These are phyloP conservation scores for Epichloe brachyelytri DNA, from an alignment of 2,329 filamentous ascomycete species.

Conservation along the genomic window DNA sequence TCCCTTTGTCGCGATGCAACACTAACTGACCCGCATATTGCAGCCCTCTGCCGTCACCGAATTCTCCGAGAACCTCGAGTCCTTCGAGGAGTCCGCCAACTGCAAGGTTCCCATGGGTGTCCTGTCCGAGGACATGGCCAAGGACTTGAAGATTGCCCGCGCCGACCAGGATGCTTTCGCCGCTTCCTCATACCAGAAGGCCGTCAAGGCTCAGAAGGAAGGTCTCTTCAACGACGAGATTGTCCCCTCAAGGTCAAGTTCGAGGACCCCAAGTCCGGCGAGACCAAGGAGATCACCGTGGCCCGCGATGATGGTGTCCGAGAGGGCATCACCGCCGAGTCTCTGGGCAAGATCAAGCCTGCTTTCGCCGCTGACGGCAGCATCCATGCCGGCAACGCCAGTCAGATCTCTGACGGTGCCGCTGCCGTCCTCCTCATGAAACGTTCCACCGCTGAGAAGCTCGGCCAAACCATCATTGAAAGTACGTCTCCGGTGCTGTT, in stretches of 20 bases:
- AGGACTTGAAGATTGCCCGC: slow-evolving; percentile 62
- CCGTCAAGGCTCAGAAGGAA: slow-evolving; percentile 65
- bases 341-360: slow-evolving; percentile 77
- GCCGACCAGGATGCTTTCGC: slow-evolving; percentile 82
- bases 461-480: slow-evolving; percentile 81
- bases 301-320: slow-evolving; percentile 79
- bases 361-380: slow-evolving; percentile 84
- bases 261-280: slow-evolving; percentile 81
- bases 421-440: slow-evolving; percentile 94
- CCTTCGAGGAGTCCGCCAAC: slow-evolving; percentile 70
- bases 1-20: neutral
- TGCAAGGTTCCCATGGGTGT: slow-evolving; percentile 98
- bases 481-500: slow-evolving; percentile 75
- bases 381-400: slow-evolving; percentile 94
- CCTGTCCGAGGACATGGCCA: slow-evolving; percentile 88
- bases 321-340: slow-evolving; percentile 73
- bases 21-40: neutral
- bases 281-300: slow-evolving; percentile 73
- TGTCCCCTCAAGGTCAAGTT: slow-evolving; percentile 68
- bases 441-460: slow-evolving; percentile 74
- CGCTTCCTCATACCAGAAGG: slow-evolving; percentile 85
- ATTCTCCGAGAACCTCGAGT: slow-evolving; percentile 81
- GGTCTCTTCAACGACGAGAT: slow-evolving; percentile 95
- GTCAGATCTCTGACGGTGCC: slow-evolving; percentile 89
- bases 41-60: slow-evolving; percentile 72